These are phyloP conservation scores for Metschnikowia lochheadii DNA, from an alignment of 805 yeast species.

Conservation along the genomic window DNA sequence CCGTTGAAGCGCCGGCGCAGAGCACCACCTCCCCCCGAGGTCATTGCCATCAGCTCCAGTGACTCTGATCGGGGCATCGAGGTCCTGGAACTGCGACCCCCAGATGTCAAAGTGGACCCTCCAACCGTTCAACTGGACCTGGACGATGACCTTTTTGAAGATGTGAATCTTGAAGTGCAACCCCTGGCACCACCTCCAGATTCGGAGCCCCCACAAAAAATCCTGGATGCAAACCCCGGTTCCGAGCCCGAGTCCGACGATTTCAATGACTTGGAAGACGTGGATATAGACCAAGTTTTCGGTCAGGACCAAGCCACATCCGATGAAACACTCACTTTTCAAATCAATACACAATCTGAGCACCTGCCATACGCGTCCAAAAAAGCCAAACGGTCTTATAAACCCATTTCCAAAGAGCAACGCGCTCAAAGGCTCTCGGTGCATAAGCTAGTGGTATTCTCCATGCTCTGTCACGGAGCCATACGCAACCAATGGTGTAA, in stretches of 20 bases:
- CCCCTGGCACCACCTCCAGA: background rate
- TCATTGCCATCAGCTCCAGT: conserved; percentile 8
- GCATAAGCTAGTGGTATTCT: conserved; percentile 57
- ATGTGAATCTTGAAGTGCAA: conserved; percentile 20
- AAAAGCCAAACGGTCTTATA: conserved; percentile 24
- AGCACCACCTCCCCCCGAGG: conserved; percentile 2
- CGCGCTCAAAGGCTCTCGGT: conserved; percentile 45
- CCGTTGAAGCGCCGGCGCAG: conserved; percentile 10
- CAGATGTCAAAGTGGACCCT: too few species aligned
- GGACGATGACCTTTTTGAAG: conserved; percentile 3
- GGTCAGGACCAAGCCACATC: background rate
- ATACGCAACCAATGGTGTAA: conserved; percentile 74
- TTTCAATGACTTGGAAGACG: conserved; percentile 29
- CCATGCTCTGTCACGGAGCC: conserved; percentile 63
- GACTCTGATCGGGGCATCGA: conserved; percentile 10
- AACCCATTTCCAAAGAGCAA: conserved; percentile 51
- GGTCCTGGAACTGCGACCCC: too few species aligned
- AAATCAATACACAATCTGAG: conserved; percentile 6
- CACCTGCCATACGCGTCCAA: conserved; percentile 12
- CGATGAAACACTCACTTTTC: conserved; percentile 16
- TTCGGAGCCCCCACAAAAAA: background rate
- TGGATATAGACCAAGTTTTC: conserved; percentile 20
- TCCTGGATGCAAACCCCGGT: background rate
- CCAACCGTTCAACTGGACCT: too few species aligned
- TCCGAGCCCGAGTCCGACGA: conserved; percentile 30